Conservation (phyloP, 192 early-diverging fungal species). For the Coemansia guatemalensis region DNA sequence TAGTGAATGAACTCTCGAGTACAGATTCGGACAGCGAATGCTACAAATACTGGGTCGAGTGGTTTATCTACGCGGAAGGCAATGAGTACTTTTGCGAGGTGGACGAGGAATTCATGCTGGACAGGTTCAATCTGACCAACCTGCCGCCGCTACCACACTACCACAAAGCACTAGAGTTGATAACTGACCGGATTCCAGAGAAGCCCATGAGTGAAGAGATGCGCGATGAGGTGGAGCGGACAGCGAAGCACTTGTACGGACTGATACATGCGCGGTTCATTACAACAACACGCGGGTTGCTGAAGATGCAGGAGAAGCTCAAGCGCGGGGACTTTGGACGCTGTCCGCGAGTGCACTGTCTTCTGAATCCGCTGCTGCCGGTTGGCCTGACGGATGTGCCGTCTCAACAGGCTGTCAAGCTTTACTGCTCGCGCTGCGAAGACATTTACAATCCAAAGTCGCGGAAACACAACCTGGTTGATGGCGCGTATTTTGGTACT, state of each 20-base stretch:
- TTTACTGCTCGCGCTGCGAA: conserved; percentile 96
- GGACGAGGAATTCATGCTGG: conserved; percentile 96
- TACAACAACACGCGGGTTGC: conserved; percentile 86
- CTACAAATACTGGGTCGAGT: conserved; percentile 87
- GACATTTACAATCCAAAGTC: conserved; percentile 95
- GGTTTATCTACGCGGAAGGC: conserved; percentile 88
- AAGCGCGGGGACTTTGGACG: conserved; percentile 91
- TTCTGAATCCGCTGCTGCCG: conserved; percentile 85
- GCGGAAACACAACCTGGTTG: conserved; percentile 78
- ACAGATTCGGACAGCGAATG: conserved; percentile 49
- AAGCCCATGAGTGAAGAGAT: conserved; percentile 58
- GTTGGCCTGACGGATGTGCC: conserved; percentile 89
- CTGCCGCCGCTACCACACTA: conserved; percentile 87
- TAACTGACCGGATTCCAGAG: conserved; percentile 68
- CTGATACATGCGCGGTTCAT: conserved; percentile 98
- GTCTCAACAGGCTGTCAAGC: conserved; percentile 81
- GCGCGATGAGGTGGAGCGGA: conserved; percentile 80
- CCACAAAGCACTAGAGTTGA: conserved; percentile 85
- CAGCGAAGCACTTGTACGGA: conserved; percentile 92
- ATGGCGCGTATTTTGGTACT: conserved; percentile 97
- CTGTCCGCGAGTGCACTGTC: conserved; percentile 94
- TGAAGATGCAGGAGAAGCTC: conserved; percentile 96
- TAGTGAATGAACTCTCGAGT: conserved; percentile 49
- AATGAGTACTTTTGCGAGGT: conserved; percentile 99
- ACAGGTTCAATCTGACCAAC: conserved; percentile 97